Evolutionary conservation across 352 stramenopile species (phyloP).

Genomic region (Elongisporangium undulatum): DNA sequence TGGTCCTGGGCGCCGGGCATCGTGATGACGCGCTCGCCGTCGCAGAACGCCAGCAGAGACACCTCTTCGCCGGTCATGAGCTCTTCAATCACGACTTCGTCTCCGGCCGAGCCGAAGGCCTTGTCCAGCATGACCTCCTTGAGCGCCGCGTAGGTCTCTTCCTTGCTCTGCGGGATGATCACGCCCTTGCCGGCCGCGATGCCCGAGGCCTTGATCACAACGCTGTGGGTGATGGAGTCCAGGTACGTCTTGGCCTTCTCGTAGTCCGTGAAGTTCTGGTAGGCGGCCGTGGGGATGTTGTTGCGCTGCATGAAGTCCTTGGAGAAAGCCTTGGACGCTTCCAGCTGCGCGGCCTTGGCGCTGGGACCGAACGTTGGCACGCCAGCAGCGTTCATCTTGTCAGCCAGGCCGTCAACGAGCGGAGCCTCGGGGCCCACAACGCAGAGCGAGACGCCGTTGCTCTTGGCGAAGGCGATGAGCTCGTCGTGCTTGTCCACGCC

Average conservation of each 20-base stretch:
- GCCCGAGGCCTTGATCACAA: slow-evolving; percentile 99
- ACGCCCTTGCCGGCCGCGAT: slow-evolving; percentile 99
- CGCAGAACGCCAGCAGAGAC: slow-evolving; percentile 97
- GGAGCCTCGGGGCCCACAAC: slow-evolving; percentile 97
- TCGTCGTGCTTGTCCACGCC: slow-evolving; percentile 50
- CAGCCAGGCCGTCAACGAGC: slow-evolving; percentile 94
- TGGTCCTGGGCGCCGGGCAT: slow-evolving; percentile 99
- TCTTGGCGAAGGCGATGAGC: slow-evolving; percentile 71
- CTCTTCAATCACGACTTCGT: slow-evolving; percentile 98
- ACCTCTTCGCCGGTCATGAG: slow-evolving; percentile 98
- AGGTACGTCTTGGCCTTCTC: slow-evolving; percentile 91
- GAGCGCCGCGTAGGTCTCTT: slow-evolving; percentile 90
- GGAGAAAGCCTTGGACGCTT: slow-evolving; percentile 98
- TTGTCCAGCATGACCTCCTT: slow-evolving; percentile 98
- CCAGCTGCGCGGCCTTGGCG: slow-evolving; percentile 92
- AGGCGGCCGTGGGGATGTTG: slow-evolving; percentile 96
- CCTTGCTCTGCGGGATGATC: slow-evolving; percentile 92
- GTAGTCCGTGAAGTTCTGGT: slow-evolving; percentile 95
- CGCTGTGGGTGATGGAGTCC: slow-evolving; percentile 89
- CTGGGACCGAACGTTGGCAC: slow-evolving; percentile 97
- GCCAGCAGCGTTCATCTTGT: slow-evolving; percentile 90
- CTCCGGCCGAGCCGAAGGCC: slow-evolving; percentile 93
- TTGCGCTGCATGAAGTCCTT: slow-evolving; percentile 99
- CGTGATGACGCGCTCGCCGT: slow-evolving; percentile 93
- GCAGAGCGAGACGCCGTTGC: slow-evolving; percentile 93